Evolutionary conservation across 768 basidiomycete genomes (phyloP).

Genomic region (Clavaria fumosa): DNA sequence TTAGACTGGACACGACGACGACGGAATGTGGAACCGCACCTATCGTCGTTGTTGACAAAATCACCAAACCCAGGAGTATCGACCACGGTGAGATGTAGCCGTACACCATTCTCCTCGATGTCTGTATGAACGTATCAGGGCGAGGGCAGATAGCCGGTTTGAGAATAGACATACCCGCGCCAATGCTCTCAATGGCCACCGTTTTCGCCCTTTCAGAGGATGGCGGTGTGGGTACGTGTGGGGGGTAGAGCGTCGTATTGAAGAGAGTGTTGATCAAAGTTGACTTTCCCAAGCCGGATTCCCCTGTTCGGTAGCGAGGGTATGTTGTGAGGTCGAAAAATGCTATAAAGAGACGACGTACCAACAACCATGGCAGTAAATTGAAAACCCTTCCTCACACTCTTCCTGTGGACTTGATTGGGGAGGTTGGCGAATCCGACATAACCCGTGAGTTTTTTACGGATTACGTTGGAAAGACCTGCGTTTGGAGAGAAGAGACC

Average conservation of each 20-base stretch:
- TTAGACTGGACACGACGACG: conserved; percentile 4
- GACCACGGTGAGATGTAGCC: conserved; percentile 94
- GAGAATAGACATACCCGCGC: conserved; percentile 56
- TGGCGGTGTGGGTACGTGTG: conserved; percentile 72
- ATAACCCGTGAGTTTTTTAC: conserved; percentile 92
- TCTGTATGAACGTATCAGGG: conserved; percentile 35
- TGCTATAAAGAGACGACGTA: conserved; percentile 30
- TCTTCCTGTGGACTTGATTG: conserved; percentile 98
- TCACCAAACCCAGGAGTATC: conserved; percentile 99
- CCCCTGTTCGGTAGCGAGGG: too few species aligned
- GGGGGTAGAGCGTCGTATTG: conserved; percentile 88
- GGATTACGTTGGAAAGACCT: conserved; percentile 33
- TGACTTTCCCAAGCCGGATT: conserved; percentile 97
- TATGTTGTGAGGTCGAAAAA: too few species aligned
- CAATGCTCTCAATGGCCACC: conserved; percentile 96
- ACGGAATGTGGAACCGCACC: conserved; percentile 31
- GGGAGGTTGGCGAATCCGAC: conserved; percentile 96
- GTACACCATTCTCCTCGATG: conserved; percentile 96
- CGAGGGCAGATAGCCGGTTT: conserved; percentile 9
- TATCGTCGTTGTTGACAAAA: conserved; percentile 98
- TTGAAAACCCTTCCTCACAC: conserved; percentile 95
- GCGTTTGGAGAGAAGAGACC: conserved; percentile 28
- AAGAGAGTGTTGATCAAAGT: conserved; percentile 98
- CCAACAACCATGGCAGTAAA: conserved; percentile 99
- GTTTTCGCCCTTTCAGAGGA: conserved; percentile 82